phyloP scores from a whole-genome alignment of 2,329 filamentous ascomycete species.

The Epicoccum nigrum region DNA sequence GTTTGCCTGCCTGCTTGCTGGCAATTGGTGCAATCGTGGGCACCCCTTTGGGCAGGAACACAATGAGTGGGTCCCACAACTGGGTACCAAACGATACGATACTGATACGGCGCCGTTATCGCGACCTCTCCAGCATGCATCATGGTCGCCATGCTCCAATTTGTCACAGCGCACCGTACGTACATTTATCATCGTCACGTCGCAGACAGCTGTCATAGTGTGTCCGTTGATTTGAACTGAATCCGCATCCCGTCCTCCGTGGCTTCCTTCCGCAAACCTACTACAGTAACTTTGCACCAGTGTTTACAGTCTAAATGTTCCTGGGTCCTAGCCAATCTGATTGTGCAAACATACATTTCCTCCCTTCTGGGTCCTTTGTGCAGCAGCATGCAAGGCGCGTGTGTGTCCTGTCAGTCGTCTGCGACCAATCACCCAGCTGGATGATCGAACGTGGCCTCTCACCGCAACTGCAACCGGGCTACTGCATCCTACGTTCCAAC shows the following conservation, averaged over 20 bases:
- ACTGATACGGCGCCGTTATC: constrained; percentile 5
- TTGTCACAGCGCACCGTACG: neutral
- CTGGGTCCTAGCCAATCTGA: constrained; percentile 15
- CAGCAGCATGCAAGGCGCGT: constrained; percentile 21
- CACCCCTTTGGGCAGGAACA: constrained; percentile 10
- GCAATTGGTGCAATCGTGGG: constrained; percentile 5
- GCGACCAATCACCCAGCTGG: constrained; percentile 45
- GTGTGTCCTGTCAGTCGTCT: constrained; percentile 14
- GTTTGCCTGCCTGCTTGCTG: constrained; percentile 4
- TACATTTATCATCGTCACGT: neutral
- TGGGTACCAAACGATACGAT: neutral
- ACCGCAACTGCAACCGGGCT: constrained; percentile 28
- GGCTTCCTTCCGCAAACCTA: constrained; percentile 10
- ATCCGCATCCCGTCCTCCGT: constrained; percentile 17
- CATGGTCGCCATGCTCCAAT: neutral
- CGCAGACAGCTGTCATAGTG: constrained; percentile 8
- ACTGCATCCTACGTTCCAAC: constrained; percentile 19
- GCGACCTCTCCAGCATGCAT: constrained; percentile 11
- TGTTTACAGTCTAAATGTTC: constrained; percentile 10
- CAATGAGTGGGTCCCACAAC: constrained; percentile 12
- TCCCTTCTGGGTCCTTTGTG: constrained; percentile 14
- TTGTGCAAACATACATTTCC: constrained; percentile 18
- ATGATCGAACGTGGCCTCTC: constrained; percentile 48
- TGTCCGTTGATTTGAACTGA: constrained; percentile 14
- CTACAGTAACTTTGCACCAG: constrained; percentile 22